Conservation (phyloP, 164 flowering plant species). For the Houttuynia cordata region DNA sequence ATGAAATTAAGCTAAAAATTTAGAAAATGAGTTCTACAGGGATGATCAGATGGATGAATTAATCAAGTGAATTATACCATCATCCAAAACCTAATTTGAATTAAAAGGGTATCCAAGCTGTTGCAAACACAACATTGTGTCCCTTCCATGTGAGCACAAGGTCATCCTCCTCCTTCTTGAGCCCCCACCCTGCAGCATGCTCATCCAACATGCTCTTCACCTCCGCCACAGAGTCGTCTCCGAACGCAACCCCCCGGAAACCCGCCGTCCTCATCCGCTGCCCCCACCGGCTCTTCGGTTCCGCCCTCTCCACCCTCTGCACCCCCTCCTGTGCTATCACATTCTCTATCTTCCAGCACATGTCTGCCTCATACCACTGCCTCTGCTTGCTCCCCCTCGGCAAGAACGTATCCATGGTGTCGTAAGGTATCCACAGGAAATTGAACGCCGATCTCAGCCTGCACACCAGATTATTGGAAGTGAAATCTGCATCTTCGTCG, state of each 20-base stretch:
- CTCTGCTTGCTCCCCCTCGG: conserved; percentile 62
- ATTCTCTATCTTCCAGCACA: conserved; percentile 84
- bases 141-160: conserved; percentile 96
- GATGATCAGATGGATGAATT: too few species aligned
- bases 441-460: conserved; percentile 74
- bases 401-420: conserved; percentile 64
- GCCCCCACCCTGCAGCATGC: conserved; percentile 94
- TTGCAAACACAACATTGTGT: conserved; percentile 85
- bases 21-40: too few species aligned
- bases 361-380: conserved; percentile 73
- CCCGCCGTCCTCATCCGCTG: conserved; percentile 60
- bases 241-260: conserved; percentile 35
- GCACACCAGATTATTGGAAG: conserved; percentile 44
- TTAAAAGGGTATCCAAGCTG: conserved; percentile 62
- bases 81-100: too few species aligned
- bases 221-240: conserved; percentile 59
- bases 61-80: too few species aligned
- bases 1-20: too few species aligned
- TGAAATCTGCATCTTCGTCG: conserved; percentile 87
- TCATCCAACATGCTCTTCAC: conserved; percentile 81
- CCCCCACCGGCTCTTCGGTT: conserved; percentile 61
- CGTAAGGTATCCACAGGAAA: conserved; percentile 83
- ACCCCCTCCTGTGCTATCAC: conserved; percentile 65
- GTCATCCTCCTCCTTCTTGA: conserved; percentile 70
- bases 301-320: conserved; percentile 65